These are phyloP conservation scores for Calonectria leucothoes DNA, from an alignment of 2,329 filamentous ascomycete species.

Conservation along the genomic window DNA sequence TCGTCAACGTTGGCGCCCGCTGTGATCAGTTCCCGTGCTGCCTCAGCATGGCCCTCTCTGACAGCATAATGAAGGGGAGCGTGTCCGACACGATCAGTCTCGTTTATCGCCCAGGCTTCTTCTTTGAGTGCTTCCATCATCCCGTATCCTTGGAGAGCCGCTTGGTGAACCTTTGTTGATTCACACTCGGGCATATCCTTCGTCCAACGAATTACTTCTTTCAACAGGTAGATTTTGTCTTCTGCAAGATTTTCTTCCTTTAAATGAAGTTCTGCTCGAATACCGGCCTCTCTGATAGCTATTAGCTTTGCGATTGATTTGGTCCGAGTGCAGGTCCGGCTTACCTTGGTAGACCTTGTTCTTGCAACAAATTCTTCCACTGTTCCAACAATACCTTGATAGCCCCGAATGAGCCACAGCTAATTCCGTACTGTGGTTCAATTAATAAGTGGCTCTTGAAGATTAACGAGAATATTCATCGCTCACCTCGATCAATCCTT, in stretches of 20 bases:
- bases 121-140: background rate
- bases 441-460: background rate
- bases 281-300: background rate
- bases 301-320: accelerated
- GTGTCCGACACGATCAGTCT: accelerated
- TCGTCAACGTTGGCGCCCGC: conserved; percentile 12
- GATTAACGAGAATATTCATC: background rate
- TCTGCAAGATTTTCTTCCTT: background rate
- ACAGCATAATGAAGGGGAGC: background rate
- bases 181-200: background rate
- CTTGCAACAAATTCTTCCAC: conserved; percentile 24
- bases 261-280: background rate
- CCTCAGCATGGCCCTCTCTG: accelerated
- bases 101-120: conserved; percentile 11
- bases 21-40: background rate
- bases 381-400: background rate
- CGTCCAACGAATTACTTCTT: background rate
- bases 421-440: accelerated
- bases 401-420: accelerated
- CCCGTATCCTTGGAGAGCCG: background rate
- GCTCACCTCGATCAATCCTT: background rate
- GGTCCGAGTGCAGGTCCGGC: background rate
- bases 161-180: background rate
- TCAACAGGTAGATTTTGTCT: background rate
- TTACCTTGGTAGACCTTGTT: conserved; percentile 26